phyloP scores from a whole-genome alignment of 1,139 yeast species.

The Hemisphaericaspora xylanilytica region DNA sequence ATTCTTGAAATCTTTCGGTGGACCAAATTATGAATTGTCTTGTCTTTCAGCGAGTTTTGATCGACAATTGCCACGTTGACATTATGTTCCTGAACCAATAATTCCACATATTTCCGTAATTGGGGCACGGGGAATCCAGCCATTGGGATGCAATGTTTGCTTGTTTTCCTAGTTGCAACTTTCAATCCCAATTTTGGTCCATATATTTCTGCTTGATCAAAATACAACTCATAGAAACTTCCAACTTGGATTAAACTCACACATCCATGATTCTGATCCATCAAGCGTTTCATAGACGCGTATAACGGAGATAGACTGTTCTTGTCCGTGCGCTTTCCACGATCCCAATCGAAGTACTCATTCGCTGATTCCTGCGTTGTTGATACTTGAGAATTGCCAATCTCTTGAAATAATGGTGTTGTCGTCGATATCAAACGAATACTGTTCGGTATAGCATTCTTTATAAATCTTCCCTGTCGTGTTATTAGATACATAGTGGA shows the following conservation, averaged over 20 bases:
- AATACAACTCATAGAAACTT: conserved; percentile 84
- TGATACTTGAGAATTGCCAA: neutral
- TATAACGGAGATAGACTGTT: conserved; percentile 37
- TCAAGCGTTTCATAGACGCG: conserved; percentile 32
- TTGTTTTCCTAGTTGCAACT: conserved; percentile 41
- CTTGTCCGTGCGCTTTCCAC: conserved; percentile 38
- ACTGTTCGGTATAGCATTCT: neutral
- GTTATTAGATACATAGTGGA: no score
- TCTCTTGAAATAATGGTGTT: no score
- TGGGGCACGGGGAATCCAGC: conserved; percentile 86
- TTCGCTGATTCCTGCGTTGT: neutral
- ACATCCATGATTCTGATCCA: conserved; percentile 52
- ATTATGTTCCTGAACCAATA: conserved; percentile 66
- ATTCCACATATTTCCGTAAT: conserved; percentile 68
- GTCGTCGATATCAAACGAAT: neutral
- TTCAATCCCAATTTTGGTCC: conserved; percentile 69
- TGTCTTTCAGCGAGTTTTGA: conserved; percentile 44
- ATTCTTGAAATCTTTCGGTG: conserved; percentile 75
- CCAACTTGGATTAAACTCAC: conserved; percentile 87
- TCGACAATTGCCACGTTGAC: conserved; percentile 79
- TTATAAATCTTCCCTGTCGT: neutral
- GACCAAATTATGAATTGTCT: conserved; percentile 34
- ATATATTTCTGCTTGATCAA: conserved; percentile 76
- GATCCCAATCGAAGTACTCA: conserved; percentile 31
- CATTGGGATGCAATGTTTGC: conserved; percentile 62